Conservation (phyloP, 371 early-diverging fungal species). For the Cokeromyces recurvatus region DNA sequence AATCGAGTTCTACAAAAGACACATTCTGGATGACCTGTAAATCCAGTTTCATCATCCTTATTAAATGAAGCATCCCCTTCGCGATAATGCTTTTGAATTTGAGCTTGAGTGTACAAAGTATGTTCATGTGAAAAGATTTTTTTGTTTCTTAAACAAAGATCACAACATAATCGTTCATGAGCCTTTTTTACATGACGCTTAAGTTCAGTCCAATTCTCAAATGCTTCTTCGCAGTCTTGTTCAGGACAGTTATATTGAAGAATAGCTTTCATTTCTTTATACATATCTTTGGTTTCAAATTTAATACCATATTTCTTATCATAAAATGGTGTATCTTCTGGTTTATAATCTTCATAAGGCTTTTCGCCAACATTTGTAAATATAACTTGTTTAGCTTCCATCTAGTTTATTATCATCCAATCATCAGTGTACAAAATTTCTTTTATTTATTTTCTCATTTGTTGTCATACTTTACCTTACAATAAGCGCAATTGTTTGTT, state of each 20-base stretch:
- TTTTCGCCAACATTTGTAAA: constrained; percentile 64
- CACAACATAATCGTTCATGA: constrained; percentile 62
- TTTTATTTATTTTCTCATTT: too few relatives aligned
- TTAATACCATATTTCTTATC: constrained; percentile 68
- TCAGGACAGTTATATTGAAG: constrained; percentile 87
- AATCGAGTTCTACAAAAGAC: constrained; percentile 80
- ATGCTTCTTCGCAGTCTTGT: constrained; percentile 49
- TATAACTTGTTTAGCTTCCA: constrained; percentile 13
- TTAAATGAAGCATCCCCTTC: constrained; percentile 54
- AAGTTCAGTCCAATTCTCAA: constrained; percentile 69
- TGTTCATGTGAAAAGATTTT: constrained; percentile 93
- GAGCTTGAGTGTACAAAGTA: constrained; percentile 63
- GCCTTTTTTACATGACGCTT: constrained; percentile 72
- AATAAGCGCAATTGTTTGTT: constrained; percentile 79
- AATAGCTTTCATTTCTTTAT: constrained; percentile 65
- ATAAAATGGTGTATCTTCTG: constrained; percentile 44
- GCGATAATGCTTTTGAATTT: constrained; percentile 68
- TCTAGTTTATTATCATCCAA: too few relatives aligned
- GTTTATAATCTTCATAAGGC: constrained; percentile 50
- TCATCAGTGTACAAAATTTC: too few relatives aligned
- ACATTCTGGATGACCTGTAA: constrained; percentile 93
- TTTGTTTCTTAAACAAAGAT: constrained; percentile 86
- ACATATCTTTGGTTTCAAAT: constrained; percentile 71
- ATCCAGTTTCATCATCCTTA: constrained; percentile 68
- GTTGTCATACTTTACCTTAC: constrained; percentile 68